Conservation (phyloP, 75 land plant species). For the Gnetum montanum region DNA sequence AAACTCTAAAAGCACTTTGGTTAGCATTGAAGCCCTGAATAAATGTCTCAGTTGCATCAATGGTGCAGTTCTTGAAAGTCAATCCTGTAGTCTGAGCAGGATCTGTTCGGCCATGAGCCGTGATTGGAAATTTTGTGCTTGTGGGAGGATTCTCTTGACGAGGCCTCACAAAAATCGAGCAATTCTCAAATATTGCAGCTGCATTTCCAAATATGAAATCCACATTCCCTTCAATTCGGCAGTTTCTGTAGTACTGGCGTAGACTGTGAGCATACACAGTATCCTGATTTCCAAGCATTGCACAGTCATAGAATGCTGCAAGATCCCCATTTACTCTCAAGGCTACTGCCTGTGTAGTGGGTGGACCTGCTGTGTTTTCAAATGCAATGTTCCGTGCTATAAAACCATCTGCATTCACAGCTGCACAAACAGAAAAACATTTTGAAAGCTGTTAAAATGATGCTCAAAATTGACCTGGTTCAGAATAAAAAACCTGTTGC, state of each 20-base stretch:
- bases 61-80: slow-evolving; percentile 22
- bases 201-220: slow-evolving; percentile 71
- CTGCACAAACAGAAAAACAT: too few relatives aligned
- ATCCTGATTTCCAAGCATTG: slow-evolving; percentile 50
- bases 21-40: slow-evolving; percentile 9
- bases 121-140: slow-evolving; percentile 23
- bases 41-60: slow-evolving; percentile 30
- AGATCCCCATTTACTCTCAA: slow-evolving; percentile 38
- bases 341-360: slow-evolving; percentile 57
- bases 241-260: slow-evolving; percentile 43
- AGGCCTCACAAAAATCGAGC: slow-evolving; percentile 14
- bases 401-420: slow-evolving; percentile 48
- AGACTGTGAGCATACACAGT: slow-evolving; percentile 47
- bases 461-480: too few relatives aligned
- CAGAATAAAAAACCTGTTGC: too few relatives aligned
- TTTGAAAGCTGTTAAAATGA: too few relatives aligned
- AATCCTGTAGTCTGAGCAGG: slow-evolving; percentile 32
- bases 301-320: slow-evolving; percentile 45
- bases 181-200: slow-evolving; percentile 21
- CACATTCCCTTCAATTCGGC: slow-evolving; percentile 54
- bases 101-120: slow-evolving; percentile 54
- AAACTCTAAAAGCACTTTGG: slow-evolving; percentile 19
- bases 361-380: slow-evolving; percentile 55
- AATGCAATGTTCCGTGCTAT: slow-evolving; percentile 39
- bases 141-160: slow-evolving; percentile 13